A percentile compares a stretch with the other conserved stretches of the same genome.
These are phyloP conservation scores for Chlamydomonas reinhardtii DNA, from an alignment of 163 green algal species.

Conservation along the genomic window DNA sequence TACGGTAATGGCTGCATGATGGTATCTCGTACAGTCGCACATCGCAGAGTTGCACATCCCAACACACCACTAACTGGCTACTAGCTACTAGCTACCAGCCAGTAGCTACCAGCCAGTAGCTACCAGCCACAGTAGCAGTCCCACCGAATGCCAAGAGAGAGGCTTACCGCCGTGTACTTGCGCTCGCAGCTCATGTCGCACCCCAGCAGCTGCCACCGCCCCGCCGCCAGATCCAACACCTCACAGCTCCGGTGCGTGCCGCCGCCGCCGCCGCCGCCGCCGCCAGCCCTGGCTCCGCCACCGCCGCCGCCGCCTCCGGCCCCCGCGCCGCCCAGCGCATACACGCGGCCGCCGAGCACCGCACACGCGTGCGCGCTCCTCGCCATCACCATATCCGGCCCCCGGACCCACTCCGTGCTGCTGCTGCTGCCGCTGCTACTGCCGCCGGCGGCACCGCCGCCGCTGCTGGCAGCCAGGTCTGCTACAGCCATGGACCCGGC, in stretches of 20 bases:
- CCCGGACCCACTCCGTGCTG: not conserved
- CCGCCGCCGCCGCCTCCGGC: not conserved
- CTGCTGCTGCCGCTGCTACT: not conserved
- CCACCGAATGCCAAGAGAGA: too few relatives aligned
- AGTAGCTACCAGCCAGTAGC: too few relatives aligned
- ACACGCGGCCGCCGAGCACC: conserved; percentile 56
- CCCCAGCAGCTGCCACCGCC: conserved; percentile 57
- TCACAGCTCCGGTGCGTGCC: conserved; percentile 58
- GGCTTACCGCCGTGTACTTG: conserved; percentile 35
- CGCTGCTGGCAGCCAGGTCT: not conserved
- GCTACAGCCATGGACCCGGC: not conserved
- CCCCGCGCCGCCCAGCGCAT: conserved; percentile 58
- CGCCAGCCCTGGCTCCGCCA: not conserved
- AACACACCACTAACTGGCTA: too few relatives aligned
- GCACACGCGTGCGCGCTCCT: conserved; percentile 20
- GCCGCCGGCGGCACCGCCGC: not conserved
- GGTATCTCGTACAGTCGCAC: too few relatives aligned
- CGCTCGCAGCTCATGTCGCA: conserved; percentile 8
- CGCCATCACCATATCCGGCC: conserved; percentile 23
- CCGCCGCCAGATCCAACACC: conserved; percentile 61
- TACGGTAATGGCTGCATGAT: too few relatives aligned
- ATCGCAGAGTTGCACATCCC: too few relatives aligned
- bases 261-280: not conserved
- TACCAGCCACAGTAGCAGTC: too few relatives aligned
- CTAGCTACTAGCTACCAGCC: too few relatives aligned